Base-by-base conservation (phyloP, 148 eudicot species). In the Camellia lanceoleosa region DNA sequence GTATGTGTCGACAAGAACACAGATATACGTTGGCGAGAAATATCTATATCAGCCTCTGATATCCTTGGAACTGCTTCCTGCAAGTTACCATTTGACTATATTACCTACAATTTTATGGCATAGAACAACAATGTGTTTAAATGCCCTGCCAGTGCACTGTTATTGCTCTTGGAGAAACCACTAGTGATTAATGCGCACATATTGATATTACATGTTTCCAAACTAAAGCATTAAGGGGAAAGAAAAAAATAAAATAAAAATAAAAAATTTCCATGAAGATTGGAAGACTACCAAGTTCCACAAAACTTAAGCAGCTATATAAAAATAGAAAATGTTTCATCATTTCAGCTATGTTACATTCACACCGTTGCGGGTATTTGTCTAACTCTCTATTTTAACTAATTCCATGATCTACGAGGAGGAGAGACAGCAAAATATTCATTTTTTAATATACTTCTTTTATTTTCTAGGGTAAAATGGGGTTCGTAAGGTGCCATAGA, bases 21-120 rank as follows among this genome's bases (percentile, higher is more conserved):
- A 78, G 98, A 87, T 81, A 95, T 78, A 70, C 97, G 97, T 51
- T 89, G 87, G 51, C 97, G 97, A 81, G 99, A 95, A 71, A 87
- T 62, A 75, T 92, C 91, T 74, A 95, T 80, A 64, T 89, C 97
- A 81, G 90, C 92, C 77, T 91, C 87, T 43, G 92, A 85, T 82
- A 90, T 80, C 80, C 81, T 87, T 79, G 89, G 88, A 78, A 81
- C 71, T 16, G 94, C 73, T 75, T 89, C 93, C 84, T 72, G 89
- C 74, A 85, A 75, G 68, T 75, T 60, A 59, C 2, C 20, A 75
- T 7, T 43, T 5, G 41, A 20, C 30, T 46, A 62, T 30, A 47
- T 51, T 59, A 68, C 52, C 62, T 46, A 3, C 1, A 30, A 7
- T 20, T 23, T 54, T 63, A 66, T 13, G 6, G 59, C 47, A 11